Base-by-base conservation (phyloP, 1,139 yeast species). In the Yamadazyma jaroonii region DNA sequence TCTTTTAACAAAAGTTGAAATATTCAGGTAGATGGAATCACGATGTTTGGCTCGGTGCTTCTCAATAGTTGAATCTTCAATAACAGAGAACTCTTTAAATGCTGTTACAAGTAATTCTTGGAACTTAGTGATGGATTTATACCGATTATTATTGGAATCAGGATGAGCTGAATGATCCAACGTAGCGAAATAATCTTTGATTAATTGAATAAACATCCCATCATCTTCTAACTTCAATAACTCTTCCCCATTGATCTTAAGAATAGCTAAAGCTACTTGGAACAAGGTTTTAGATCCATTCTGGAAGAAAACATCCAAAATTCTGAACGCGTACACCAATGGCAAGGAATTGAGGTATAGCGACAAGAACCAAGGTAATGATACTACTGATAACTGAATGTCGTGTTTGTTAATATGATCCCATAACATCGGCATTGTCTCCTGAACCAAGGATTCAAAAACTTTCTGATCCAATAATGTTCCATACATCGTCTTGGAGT, bases 401-500 rank as follows among this genome's bases (percentile, higher is more conserved):
- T 94, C 97, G 47, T 83, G 64, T 41, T 74, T 75, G 7, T 71
- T 70, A 36, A 94, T 79, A 59, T 92, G 97, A 4, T 78, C 86
- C 85, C 95, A 86, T 36, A 94, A 60, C 29, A 86, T 57, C 0
- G 98, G 98, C 84, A 94, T 80, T 1, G 94, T 88, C 42, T 84
- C 85, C 54, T 84, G 88, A 0, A 92, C 96, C 42, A 94, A 71
- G 1, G 89, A 79, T 59, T 94, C 98, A 57, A 92, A 86, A 1
- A 94, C 98, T 49, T 81, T 79, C 61, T 94, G 99, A 56, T 94
- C 99, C 29, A 94, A 66, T 27, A 94, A 66, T 0, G 97, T 92
- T 17, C 99, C 99, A 53, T 90, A 92, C 99, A 94, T 94, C 2
- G 97, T 92, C 53, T 84, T 88, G 3, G 97, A 90, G 56, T 94